Conservation (phyloP, 164 flowering plant genomes). For the Berberis vulgaris region DNA sequence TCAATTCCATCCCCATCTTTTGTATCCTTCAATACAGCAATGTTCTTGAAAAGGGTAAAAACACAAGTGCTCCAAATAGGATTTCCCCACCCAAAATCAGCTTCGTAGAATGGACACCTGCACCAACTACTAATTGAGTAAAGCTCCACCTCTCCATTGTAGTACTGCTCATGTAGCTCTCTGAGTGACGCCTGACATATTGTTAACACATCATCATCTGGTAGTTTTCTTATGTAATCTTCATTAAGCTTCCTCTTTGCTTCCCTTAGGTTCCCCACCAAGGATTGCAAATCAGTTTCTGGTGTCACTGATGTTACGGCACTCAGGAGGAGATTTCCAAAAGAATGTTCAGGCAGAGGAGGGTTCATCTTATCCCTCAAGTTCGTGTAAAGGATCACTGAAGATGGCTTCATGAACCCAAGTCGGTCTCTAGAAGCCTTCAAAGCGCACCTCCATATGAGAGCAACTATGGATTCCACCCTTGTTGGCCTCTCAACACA, state of each 20-base stretch:
- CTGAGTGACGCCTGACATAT: no score
- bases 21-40: neutral
- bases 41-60: neutral
- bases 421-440: neutral
- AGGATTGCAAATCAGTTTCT: neutral
- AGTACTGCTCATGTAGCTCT: neutral
- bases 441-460: neutral
- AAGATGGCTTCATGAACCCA: neutral
- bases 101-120: neutral
- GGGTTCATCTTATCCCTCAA: neutral
- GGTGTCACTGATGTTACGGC: neutral
- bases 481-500: neutral
- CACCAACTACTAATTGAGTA: neutral
- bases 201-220: neutral
- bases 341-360: neutral
- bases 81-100: slow-evolving; percentile 5
- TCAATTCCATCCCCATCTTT: slow-evolving; percentile 1
- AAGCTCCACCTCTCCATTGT: neutral
- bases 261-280: neutral
- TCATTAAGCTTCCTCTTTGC: neutral
- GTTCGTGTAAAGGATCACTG: neutral
- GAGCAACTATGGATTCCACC: neutral
- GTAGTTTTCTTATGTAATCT: neutral
- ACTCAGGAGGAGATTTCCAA: neutral
- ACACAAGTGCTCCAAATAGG: neutral